These are phyloP conservation scores for Tolypocladium ovalisporum DNA, from an alignment of 2,329 filamentous ascomycete genomes.

Conservation along the genomic window DNA sequence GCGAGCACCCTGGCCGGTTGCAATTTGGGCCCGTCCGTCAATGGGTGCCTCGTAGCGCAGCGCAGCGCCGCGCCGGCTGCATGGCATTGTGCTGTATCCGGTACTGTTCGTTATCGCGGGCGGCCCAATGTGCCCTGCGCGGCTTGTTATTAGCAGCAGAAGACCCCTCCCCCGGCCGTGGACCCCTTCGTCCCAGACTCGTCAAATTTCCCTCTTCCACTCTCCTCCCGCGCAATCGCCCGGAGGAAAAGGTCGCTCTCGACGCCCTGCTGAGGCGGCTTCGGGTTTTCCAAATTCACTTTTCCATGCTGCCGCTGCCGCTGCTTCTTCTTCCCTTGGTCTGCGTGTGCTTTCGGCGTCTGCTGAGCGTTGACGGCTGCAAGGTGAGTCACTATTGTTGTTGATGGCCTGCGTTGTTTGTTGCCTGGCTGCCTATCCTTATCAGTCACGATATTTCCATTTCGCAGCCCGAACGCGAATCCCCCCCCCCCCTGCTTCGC, in stretches of 20 bases:
- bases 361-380: not conserved
- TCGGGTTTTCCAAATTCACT: not conserved
- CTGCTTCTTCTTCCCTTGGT: not conserved
- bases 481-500: not conserved
- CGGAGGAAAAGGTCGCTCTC: not conserved
- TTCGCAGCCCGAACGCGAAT: conserved; percentile 1
- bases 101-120: not conserved
- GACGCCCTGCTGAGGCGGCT: not conserved
- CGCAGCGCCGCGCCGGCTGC: not conserved
- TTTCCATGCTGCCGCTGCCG: not conserved
- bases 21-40: not conserved
- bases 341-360: not conserved
- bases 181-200: not conserved
- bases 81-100: not conserved
- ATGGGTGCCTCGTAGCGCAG: not conserved
- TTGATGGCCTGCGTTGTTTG: no score
- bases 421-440: conserved; percentile 1
- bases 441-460: conserved; percentile 1
- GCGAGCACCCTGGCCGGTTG: not conserved
- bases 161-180: conserved; percentile 1
- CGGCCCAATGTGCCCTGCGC: not conserved
- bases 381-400: conserved; percentile 8
- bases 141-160: not conserved
- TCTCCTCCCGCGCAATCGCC: not conserved
- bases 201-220: not conserved